phyloP scores from a whole-genome alignment of 768 basidiomycete genomes.

The Pulveroboletus sp. region DNA sequence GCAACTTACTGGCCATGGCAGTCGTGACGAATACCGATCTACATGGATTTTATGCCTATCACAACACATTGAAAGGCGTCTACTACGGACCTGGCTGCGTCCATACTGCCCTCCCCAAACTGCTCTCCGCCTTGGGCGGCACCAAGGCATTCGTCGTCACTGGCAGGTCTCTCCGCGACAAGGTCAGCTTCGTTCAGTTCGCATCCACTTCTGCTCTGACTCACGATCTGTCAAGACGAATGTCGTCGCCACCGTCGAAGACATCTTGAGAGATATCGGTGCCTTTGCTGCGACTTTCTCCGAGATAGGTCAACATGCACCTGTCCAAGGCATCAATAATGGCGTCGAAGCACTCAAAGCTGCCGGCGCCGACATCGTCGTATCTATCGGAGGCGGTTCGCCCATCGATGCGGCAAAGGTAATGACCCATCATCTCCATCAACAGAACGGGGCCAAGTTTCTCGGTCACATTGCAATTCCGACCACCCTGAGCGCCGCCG shows the following conservation, averaged over 20 bases:
- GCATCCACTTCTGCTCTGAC: constrained; percentile 7
- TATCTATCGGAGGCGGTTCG: constrained; percentile 77
- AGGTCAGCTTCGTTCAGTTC: constrained; percentile 36
- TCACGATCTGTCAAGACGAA: constrained; percentile 20
- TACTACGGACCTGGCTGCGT: constrained; percentile 71
- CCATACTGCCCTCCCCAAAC: constrained; percentile 57
- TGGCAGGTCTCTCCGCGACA: constrained; percentile 61
- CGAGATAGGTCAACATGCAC: constrained; percentile 70
- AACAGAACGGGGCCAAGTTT: constrained; percentile 49
- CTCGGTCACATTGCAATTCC: constrained; percentile 74
- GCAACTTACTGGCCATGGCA: too few species aligned
- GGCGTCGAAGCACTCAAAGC: constrained; percentile 55
- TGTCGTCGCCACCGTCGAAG: constrained; percentile 23
- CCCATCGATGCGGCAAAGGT: constrained; percentile 77
- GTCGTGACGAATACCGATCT: too few species aligned
- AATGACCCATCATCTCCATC: constrained; percentile 59
- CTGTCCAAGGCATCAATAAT: constrained; percentile 58
- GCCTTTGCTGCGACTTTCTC: constrained; percentile 68
- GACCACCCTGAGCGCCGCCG: constrained; percentile 77
- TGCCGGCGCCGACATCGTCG: constrained; percentile 59
- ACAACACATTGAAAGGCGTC: constrained; percentile 62
- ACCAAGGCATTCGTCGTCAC: constrained; percentile 70
- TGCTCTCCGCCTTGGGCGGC: constrained; percentile 50
- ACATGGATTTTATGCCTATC: constrained; percentile 67
- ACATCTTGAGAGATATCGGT: constrained; percentile 50